Percentiles rank a stretch among this genome's conserved stretches.
phyloP scores from a whole-genome alignment of 2,329 filamentous ascomycete species.

The Diplodia seriata region DNA sequence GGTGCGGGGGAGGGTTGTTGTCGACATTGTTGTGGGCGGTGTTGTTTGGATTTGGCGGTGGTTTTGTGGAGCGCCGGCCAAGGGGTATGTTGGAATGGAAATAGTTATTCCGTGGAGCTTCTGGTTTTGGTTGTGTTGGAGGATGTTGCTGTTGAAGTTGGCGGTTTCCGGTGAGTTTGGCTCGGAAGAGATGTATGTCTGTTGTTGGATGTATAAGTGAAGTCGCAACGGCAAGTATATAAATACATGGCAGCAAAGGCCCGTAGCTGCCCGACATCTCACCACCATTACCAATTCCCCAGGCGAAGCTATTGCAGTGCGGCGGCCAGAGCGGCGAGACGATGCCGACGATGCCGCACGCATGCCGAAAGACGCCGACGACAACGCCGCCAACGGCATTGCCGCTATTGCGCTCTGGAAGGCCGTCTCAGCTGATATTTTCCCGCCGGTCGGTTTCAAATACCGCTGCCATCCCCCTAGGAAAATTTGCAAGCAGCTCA shows the following conservation, averaged over 20 bases:
- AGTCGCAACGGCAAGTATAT: not conserved
- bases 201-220: not conserved
- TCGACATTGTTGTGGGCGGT: not conserved
- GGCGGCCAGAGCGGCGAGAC: slow-evolving; percentile 1
- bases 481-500: not conserved
- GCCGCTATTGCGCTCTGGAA: not conserved
- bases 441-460: not conserved
- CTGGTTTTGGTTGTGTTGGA: not conserved
- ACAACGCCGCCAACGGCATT: not conserved
- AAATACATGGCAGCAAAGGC: not conserved
- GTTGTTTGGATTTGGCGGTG: not conserved
- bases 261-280: not conserved
- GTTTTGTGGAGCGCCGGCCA: too few species aligned
- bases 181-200: not conserved
- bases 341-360: slow-evolving; percentile 18
- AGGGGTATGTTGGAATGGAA: too few species aligned
- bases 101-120: not conserved
- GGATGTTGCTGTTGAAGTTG: not conserved
- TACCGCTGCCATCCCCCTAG: not conserved
- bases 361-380: slow-evolving; percentile 23
- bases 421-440: slow-evolving; percentile 9
- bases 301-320: not conserved
- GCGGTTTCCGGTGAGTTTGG: not conserved
- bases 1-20: not conserved
- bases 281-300: not conserved